These are phyloP conservation scores for Fusarium ramigenum DNA, from an alignment of 2,329 filamentous ascomycete genomes.

Conservation along the genomic window DNA sequence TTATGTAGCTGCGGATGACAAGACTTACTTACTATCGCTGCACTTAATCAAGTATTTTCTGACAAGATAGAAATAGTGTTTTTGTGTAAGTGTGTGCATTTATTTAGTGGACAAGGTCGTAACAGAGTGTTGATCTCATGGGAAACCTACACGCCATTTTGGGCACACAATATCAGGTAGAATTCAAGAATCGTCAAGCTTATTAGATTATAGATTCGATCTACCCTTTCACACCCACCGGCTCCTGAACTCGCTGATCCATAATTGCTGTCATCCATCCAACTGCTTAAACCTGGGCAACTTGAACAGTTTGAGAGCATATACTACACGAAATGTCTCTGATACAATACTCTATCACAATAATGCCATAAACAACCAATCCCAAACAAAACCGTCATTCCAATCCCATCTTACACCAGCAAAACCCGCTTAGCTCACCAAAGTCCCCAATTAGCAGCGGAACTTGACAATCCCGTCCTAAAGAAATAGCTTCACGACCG, in stretches of 20 bases:
- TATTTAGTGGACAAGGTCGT: too few relatives aligned
- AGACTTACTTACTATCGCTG: too few relatives aligned
- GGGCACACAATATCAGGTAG: too few relatives aligned
- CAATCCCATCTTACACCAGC: neutral
- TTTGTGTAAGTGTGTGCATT: too few relatives aligned
- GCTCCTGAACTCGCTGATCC: neutral
- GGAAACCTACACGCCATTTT: too few relatives aligned
- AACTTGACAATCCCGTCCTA: neutral
- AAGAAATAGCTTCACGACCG: neutral
- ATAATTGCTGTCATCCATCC: neutral
- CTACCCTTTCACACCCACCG: fast-evolving
- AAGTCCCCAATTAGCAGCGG: constrained; percentile 14
- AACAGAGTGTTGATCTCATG: too few relatives aligned
- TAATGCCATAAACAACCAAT: neutral
- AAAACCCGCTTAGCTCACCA: neutral
- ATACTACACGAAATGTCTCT: neutral
- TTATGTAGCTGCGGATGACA: too few relatives aligned
- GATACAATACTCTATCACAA: neutral
- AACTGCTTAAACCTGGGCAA: fast-evolving
- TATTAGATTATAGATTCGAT: neutral
- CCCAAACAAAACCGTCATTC: neutral
- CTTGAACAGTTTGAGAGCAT: neutral
- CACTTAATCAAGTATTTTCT: too few relatives aligned
- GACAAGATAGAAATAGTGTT: too few relatives aligned
- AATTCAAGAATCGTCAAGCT: neutral